phyloP scores from a whole-genome alignment of 768 basidiomycete species.

The Pisolithus tinctorius region DNA sequence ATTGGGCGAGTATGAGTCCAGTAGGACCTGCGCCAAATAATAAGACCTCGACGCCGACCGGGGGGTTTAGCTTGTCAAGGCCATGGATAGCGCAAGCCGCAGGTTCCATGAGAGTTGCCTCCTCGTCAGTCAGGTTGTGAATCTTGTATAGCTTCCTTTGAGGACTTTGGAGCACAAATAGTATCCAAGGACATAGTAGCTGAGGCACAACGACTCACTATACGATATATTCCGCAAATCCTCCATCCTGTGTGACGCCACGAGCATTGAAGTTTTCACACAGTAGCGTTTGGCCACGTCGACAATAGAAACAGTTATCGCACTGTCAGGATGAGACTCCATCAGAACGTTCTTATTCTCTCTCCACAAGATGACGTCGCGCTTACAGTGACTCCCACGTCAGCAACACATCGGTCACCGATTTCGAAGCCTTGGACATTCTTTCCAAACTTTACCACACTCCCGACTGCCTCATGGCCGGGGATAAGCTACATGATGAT shows the following conservation, averaged over 20 bases:
- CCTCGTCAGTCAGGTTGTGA: slow-evolving; percentile 80
- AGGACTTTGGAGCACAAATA: slow-evolving; percentile 26
- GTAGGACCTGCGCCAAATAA: slow-evolving; percentile 89
- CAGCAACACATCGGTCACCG: slow-evolving; percentile 82
- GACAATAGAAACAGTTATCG: slow-evolving; percentile 81
- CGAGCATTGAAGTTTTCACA: slow-evolving; percentile 82
- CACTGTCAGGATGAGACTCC: slow-evolving; percentile 40
- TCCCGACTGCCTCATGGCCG: slow-evolving; percentile 71
- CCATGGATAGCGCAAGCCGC: slow-evolving; percentile 91
- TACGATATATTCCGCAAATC: slow-evolving; percentile 84
- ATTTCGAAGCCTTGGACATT: slow-evolving; percentile 68
- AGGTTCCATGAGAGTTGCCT: slow-evolving; percentile 83
- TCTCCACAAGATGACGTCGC: not conserved
- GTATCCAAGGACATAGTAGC: too few relatives aligned
- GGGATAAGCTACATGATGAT: slow-evolving; percentile 52
- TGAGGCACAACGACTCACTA: slow-evolving; percentile 45
- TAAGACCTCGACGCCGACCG: slow-evolving; percentile 79
- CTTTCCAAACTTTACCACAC: slow-evolving; percentile 67
- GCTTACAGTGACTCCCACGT: slow-evolving; percentile 65
- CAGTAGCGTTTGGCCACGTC: slow-evolving; percentile 71
- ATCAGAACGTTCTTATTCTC: slow-evolving; percentile 2
- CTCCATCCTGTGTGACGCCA: slow-evolving; percentile 77
- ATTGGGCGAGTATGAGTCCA: slow-evolving; percentile 83
- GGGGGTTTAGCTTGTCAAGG: slow-evolving; percentile 77
- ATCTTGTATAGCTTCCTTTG: slow-evolving; percentile 83